A percentile compares a stretch with the other conserved stretches of the same genome.
Conservation (phyloP, 2,329 filamentous ascomycete species). For the Colletotrichum lini region DNA sequence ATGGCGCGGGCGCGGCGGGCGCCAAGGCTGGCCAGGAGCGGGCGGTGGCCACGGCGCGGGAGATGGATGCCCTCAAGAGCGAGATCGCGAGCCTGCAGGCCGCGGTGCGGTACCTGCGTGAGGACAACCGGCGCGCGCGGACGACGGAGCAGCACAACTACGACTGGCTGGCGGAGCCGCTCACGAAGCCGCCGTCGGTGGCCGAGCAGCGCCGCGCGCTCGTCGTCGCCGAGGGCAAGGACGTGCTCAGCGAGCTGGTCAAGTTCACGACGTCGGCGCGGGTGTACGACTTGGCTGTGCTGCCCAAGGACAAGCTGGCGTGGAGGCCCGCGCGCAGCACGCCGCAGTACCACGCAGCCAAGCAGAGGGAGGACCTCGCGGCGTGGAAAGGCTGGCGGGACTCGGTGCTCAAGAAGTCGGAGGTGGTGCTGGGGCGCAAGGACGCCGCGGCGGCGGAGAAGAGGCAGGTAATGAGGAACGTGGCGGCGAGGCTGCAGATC, state of each 20-base stretch:
- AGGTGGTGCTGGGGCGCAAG: conserved; percentile 52
- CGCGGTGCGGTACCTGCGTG: conserved; percentile 76
- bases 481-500: conserved; percentile 66
- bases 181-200: conserved; percentile 61
- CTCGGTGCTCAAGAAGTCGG: conserved; percentile 68
- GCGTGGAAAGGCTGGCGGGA: conserved; percentile 72
- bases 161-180: conserved; percentile 76
- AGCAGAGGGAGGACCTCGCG: conserved; percentile 75
- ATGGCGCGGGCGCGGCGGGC: conserved; percentile 62
- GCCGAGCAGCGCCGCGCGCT: conserved; percentile 65
- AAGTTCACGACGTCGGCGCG: conserved; percentile 70
- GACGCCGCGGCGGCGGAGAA: conserved; percentile 46
- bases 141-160: conserved; percentile 68
- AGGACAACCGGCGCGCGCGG: conserved; percentile 76
- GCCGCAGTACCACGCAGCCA: conserved; percentile 76
- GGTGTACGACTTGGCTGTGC: conserved; percentile 70
- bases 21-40: conserved; percentile 74
- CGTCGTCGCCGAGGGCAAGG: conserved; percentile 73
- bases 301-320: conserved; percentile 72
- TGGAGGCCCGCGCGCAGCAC: conserved; percentile 77
- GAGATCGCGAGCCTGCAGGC: conserved; percentile 77
- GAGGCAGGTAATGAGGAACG: conserved; percentile 50
- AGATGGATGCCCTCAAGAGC: conserved; percentile 79
- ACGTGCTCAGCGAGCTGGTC: conserved; percentile 76
- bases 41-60: conserved; percentile 78